Evolutionary conservation across 305 asterid species (phyloP).

Genomic region (Solanum aculeatissimum): DNA sequence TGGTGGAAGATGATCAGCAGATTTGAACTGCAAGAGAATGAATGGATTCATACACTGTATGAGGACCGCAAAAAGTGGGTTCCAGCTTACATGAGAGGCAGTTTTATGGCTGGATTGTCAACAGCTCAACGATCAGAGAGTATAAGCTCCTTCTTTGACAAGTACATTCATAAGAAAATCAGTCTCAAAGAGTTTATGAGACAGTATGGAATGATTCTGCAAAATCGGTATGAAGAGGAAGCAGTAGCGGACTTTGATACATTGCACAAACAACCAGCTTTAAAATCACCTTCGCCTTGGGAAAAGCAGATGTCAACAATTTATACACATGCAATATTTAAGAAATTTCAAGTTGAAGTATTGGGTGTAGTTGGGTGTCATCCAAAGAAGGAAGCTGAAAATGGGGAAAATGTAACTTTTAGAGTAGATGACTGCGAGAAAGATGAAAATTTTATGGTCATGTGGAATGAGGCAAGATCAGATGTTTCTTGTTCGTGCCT

Average conservation of each 20-base stretch:
- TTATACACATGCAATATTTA: slow-evolving; percentile 76
- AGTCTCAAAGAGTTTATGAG: slow-evolving; percentile 75
- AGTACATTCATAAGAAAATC: slow-evolving; percentile 70
- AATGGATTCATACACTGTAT: slow-evolving; percentile 71
- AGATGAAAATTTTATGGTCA: slow-evolving; percentile 55
- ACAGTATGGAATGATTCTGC: slow-evolving; percentile 69
- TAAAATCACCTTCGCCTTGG: slow-evolving; percentile 95
- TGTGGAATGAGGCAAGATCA: slow-evolving; percentile 48
- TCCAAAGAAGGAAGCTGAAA: slow-evolving; percentile 65
- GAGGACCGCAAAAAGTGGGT: slow-evolving; percentile 78
- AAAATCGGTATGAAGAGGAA: slow-evolving; percentile 77
- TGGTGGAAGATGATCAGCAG: slow-evolving; percentile 92
- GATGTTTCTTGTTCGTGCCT: slow-evolving; percentile 88
- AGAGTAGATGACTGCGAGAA: slow-evolving; percentile 85
- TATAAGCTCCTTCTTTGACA: slow-evolving; percentile 66
- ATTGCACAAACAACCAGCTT: slow-evolving; percentile 89
- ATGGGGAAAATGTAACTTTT: slow-evolving; percentile 37
- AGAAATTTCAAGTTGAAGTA: slow-evolving; percentile 85
- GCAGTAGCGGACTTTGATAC: slow-evolving; percentile 86
- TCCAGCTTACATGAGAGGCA: slow-evolving; percentile 59
- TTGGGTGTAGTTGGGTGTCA: slow-evolving; percentile 94
- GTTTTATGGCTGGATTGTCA: slow-evolving; percentile 78
- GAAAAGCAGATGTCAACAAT: slow-evolving; percentile 85
- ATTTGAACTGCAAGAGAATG: slow-evolving; percentile 79
- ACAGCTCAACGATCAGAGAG: slow-evolving; percentile 71